Base-by-base conservation (phyloP, 2,329 filamentous ascomycete species). In the Scopulariopsis brevicaulis region DNA sequence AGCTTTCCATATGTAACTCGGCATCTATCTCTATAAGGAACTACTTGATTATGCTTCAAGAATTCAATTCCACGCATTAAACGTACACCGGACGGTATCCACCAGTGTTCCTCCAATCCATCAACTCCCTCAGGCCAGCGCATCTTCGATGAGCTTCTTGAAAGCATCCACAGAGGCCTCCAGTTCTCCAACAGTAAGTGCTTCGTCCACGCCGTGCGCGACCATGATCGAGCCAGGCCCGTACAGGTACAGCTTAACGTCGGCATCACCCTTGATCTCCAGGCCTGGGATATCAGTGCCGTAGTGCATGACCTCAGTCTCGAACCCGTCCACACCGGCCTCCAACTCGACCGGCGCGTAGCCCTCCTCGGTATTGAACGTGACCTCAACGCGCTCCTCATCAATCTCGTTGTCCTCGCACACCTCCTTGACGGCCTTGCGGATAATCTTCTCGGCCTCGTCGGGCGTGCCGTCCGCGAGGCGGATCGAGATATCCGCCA, bases 281-380 rank as follows among this genome's bases (percentile, higher is more conserved):
- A 96, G 71, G 64, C 90, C 85, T 1, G 91, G 89, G 25, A 96
- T 85, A 70, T 97, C 93, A 1, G 94, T 97, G 14, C 92, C 93
- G 67, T 97, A 97, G 69, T 96, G 96, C 53, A 92, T 89, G 0
- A 88, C 85, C 55, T 87, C 83, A 0, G 81, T 85, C 18, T 94
- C 84, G 62, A 97, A 96, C 88, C 61, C 85, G 86, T 65, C 93
- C 82, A 62, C 90, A 83, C 65, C 89, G 79, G 1, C 96, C 84
- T 0, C 89, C 88, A 0, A 84, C 84, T 67, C 96, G 96, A 0
- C 85, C 87, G 20, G 78, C 76, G 0, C 20, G 14, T n/a, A 8
- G 18, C 43, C 22, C 15, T 3, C 20, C 14, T 4, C 40, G 8
- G 8, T 15, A 15, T 22, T n/a, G 43, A 48, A 48, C 8, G 65